Evolutionary conservation across 164 flowering plant genomes (phyloP), one percentile per base, ranked within the genome.

Genomic region (Stephania japonica): DNA sequence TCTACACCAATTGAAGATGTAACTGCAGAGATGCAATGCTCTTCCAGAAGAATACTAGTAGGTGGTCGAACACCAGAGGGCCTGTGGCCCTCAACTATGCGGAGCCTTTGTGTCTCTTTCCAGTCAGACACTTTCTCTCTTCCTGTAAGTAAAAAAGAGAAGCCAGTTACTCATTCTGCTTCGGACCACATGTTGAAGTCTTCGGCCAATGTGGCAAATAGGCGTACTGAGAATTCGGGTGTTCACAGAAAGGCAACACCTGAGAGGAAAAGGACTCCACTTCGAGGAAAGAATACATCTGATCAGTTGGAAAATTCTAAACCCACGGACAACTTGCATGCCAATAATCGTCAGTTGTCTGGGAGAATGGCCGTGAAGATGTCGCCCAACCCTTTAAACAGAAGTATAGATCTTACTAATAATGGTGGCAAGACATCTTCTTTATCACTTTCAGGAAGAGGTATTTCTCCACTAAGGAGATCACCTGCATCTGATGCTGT

Each of bases 61-160:
- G 77, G 81, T 71, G 83, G 85, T 24, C 73, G 86, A 67, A 68
- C 78, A 50, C 82, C 86, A 1, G 97, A 94, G 79, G 80, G 87
- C 49, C 79, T 95, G 81, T 95, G 98, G 98, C 99, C 98, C 41
- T 89, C 97, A 19, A 90, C 96, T 7, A 88, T 88, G 89, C 81
- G 98, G 72, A 93, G 97, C 75, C 88, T 91, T 41, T 86, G 85
- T 77, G 97, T 88, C 61, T 89, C 98, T 56, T 92, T 95, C 71
- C 98, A 92, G 85, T 87, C 96, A 7, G 97, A 95, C 81, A 63
- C 84, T 12, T 80, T 86, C 71, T 89, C 99, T 3, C 78, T 93
- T 76, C 94, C 94, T 56, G 70, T 85, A 69, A 78, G 77, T 67
- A 93, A 87, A 86, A 90, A 83, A 82, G 99, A 90, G 68, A 91